Percentiles rank a stretch among this genome's conserved stretches.
Conservation (phyloP, 306 rosid genomes). For the Quercus rubra region DNA sequence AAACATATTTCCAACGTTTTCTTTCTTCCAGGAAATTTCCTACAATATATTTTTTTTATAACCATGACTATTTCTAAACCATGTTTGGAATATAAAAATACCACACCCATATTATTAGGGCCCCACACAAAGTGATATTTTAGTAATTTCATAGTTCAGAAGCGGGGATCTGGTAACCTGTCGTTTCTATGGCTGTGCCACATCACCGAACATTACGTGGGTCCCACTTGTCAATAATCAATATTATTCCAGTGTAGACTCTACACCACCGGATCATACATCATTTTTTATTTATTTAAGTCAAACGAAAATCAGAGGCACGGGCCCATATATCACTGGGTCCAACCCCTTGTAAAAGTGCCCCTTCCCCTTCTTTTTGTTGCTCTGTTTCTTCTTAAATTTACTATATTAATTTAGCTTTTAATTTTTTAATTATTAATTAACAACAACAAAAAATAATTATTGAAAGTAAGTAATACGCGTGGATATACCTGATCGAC, state of each 20-base stretch:
- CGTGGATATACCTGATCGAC: slow-evolving; percentile 59
- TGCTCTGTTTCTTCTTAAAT: neutral
- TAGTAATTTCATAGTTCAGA: neutral
- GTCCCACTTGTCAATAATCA: neutral
- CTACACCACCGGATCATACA: neutral
- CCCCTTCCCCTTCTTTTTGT: neutral
- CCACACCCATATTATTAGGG: neutral
- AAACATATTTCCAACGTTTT: no score
- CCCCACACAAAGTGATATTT: neutral
- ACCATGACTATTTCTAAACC: no score
- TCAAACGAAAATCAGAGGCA: neutral
- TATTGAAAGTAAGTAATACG: neutral
- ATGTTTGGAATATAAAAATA: no score
- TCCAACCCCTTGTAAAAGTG: neutral
- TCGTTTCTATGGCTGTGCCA: neutral
- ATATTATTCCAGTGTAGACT: neutral
- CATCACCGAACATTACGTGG: neutral
- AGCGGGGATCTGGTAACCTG: slow-evolving; percentile 1
- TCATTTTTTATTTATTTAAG: neutral
- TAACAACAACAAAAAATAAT: no score
- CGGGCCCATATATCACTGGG: neutral
- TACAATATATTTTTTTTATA: no score
- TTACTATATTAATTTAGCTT: neutral
- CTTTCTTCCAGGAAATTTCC: neutral
- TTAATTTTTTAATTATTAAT: neutral